Evolutionary conservation across 768 basidiomycete genomes (phyloP), one percentile per base, ranked within the genome.

Genomic region (Cyathus striatus): DNA sequence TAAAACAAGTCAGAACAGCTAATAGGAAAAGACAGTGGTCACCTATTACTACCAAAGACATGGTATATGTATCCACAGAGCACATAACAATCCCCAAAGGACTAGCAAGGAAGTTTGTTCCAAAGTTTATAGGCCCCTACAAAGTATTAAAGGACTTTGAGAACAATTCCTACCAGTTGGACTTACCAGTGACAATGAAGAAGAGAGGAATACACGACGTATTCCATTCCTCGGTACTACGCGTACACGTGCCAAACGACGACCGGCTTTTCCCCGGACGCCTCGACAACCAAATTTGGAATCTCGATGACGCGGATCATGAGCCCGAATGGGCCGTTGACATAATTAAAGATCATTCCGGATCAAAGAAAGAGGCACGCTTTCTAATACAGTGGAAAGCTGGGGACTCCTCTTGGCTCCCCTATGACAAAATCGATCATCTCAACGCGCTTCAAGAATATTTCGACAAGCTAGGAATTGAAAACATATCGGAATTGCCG

Each of bases 31-130:
- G 47, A 10, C 27, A 40, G 22, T 21, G 22, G 4, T 35, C 47
- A 12, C 47, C 47, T 3, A 48, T 41, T 17, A 17, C 24, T 12
- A 48, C 54, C 2, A 38, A 21, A 5, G 62, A 63, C 53, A 6
- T 48, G 40, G 42, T 40, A 23, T 48, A 47, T 26, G 41, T 66
- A 2, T 59, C 59, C 1, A 62, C 60, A 2, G 41, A 54, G 16
- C 46, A 63, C 48, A 45, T 25, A 46, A 57, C 4, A 58, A 55
- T 45, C 44, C 49, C 33, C 18, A 52, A 53, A 6, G 48, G 51
- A 7, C 52, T 49, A 0, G 58, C 61, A 0, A 56, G 62, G 0
- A 69, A 69, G 35, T 63, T 66, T 36, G 56, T 69, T 43, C 59
- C 58, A 0, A 48, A 53, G 0, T 63, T 32, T 20, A 50, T 67